These are phyloP conservation scores for Rosa persica DNA, from an alignment of 306 rosid genomes.

Conservation along the genomic window DNA sequence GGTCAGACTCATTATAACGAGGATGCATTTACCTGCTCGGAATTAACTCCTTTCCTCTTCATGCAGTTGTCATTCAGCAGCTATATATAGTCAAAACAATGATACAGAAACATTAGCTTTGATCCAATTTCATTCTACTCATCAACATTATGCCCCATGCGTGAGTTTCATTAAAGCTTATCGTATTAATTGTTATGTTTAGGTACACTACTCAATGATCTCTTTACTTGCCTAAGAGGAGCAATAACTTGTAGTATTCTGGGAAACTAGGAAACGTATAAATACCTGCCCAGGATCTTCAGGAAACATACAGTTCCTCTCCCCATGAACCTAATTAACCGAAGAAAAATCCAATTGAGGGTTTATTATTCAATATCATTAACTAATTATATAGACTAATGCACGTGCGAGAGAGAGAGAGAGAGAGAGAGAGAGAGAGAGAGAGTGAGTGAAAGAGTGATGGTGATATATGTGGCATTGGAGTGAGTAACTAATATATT, in stretches of 20 bases:
- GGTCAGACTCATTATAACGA: not conserved
- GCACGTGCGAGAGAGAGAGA: constrained; percentile 34
- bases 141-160: not conserved
- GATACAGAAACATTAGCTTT: constrained; percentile 20
- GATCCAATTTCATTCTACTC: not conserved
- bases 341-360: constrained; percentile 39
- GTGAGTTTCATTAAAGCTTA: not conserved
- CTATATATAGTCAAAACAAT: constrained; percentile 31
- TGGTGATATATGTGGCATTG: not conserved
- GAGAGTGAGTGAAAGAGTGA: not conserved
- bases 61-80: constrained; percentile 74
- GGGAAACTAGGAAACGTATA: not conserved
- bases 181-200: not conserved
- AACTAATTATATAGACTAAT: constrained; percentile 17
- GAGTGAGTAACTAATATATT: constrained; percentile 1
- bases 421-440: constrained; percentile 23
- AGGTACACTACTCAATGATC: not conserved
- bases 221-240: not conserved
- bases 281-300: constrained; percentile 97
- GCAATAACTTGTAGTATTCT: not conserved
- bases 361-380: constrained; percentile 46
- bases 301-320: constrained; percentile 84
- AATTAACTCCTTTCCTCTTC: constrained; percentile 65
- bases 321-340: constrained; percentile 74
- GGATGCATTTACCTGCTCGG: constrained; percentile 40